Evolutionary conservation across 495 filamentous ascomycete species (phyloP).

Genomic region (Neurospora sp.): DNA sequence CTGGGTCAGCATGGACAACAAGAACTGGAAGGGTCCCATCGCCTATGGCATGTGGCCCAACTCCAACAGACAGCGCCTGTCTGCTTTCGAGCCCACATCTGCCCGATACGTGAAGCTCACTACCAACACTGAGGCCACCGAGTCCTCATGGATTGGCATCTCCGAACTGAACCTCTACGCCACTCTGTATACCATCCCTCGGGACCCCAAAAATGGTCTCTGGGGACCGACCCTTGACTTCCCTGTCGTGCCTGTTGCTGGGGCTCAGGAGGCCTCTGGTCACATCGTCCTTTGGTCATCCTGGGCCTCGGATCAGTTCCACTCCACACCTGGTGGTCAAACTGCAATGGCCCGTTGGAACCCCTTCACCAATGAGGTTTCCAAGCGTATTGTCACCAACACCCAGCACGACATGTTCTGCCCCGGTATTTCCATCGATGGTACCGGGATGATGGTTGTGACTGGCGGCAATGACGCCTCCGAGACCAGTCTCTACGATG

Average conservation of each 20-base stretch:
- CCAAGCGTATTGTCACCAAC: conserved; percentile 31
- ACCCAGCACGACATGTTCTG: conserved; percentile 51
- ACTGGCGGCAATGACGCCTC: conserved; percentile 39
- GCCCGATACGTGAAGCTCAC: neutral
- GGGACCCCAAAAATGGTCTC: neutral
- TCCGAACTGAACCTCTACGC: neutral
- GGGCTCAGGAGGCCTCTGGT: neutral
- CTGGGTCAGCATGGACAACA: neutral
- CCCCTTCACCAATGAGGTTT: conserved; percentile 21
- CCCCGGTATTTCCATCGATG: conserved; percentile 45
- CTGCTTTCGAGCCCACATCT: neutral
- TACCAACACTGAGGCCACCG: neutral
- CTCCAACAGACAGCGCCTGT: neutral
- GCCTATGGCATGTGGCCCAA: neutral
- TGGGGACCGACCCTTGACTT: neutral
- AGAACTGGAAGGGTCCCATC: neutral
- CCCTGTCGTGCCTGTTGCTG: neutral
- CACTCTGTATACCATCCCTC: neutral
- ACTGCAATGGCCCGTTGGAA: conserved; percentile 38
- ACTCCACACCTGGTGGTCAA: conserved; percentile 15
- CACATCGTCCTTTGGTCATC: neutral
- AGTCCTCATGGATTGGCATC: neutral
- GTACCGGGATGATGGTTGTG: conserved; percentile 42
- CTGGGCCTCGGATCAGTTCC: neutral
- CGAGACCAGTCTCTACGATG: conserved; percentile 40